phyloP scores from a whole-genome alignment of 116 monocot genomes.

The Dioscorea cayenensis region DNA sequence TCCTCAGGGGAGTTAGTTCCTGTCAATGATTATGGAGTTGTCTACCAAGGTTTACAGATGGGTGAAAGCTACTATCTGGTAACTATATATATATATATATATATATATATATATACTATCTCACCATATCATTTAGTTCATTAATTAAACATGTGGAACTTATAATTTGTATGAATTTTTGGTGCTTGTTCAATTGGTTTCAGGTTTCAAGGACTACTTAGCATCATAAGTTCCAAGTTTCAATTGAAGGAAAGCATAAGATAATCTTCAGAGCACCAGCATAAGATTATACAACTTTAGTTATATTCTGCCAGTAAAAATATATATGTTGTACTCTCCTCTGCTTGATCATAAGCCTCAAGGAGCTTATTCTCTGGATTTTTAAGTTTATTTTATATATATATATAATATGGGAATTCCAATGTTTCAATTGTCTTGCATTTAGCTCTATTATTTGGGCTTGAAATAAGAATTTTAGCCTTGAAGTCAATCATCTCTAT shows the following conservation, averaged over 20 bases:
- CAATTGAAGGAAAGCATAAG: too few species aligned
- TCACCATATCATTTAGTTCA: neutral
- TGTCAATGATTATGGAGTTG: constrained; percentile 55
- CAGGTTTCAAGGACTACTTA: constrained; percentile 6
- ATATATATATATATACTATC: too few species aligned
- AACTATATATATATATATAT: neutral
- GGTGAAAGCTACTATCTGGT: constrained; percentile 93
- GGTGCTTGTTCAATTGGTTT: neutral
- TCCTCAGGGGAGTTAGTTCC: constrained; percentile 72
- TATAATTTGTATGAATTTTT: neutral
- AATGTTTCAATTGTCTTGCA: neutral
- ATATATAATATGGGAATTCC: neutral
- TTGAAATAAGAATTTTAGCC: too few species aligned
- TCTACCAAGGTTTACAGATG: constrained; percentile 65
- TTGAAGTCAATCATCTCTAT: too few species aligned
- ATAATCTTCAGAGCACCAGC: too few species aligned
- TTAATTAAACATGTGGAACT: neutral
- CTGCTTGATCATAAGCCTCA: neutral
- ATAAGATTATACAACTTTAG: too few species aligned
- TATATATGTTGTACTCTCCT: neutral
- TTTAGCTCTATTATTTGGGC: neutral
- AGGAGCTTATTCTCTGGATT: neutral
- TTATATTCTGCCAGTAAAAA: too few species aligned
- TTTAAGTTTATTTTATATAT: neutral
- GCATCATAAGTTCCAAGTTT: neutral